Evolutionary conservation across 306 rosid genomes (phyloP), one percentile per base, ranked within the genome.

Genomic region (Vicia villosa): DNA sequence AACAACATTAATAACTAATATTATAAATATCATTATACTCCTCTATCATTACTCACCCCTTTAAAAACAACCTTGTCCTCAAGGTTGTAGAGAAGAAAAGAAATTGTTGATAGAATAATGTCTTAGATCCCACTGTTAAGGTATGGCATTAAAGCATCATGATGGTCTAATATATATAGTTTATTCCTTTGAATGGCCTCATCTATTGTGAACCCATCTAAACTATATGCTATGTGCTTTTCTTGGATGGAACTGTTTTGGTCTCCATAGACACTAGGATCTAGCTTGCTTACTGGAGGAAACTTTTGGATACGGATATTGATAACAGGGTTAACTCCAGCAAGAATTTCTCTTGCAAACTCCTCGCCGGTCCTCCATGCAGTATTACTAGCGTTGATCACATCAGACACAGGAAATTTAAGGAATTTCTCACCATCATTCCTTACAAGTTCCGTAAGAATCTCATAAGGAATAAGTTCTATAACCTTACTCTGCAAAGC

Each of bases 281-380:
- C 90, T 50, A 94, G 83, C 82, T 87, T 81, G 87, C 99, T 94
- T 24, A 42, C 41, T 2, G 97, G 96, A 50, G 99, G 99, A 56
- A 94, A 94, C 71, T 87, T 97, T 64, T 73, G 72, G 68, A 94
- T 82, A 15, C 88, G 52, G 36, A 94, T 22, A 1, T 22, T 89
- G 71, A 84, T 69, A n/a, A 94, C 89, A 30, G 99, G 99, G 77
- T 91, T 94, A 50, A 94, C 96, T 24, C 99, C 99, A 0, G 99
- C 96, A 15, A 94, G 86, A 96, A 87, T 94, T 87, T 94, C 97
- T 74, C 99, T 80, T 46, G 60, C 92, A 42, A 94, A 91, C 72
- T 94, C 99, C 40, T 88, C 92, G 5, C 89, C 97, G 4, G 97
- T 84, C 63, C 99, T 84, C 99, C 99, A 94, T 46, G 99, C 99